Conservation (phyloP, 352 stramenopile genomes). For the Phytopythium oedochilum region DNA sequence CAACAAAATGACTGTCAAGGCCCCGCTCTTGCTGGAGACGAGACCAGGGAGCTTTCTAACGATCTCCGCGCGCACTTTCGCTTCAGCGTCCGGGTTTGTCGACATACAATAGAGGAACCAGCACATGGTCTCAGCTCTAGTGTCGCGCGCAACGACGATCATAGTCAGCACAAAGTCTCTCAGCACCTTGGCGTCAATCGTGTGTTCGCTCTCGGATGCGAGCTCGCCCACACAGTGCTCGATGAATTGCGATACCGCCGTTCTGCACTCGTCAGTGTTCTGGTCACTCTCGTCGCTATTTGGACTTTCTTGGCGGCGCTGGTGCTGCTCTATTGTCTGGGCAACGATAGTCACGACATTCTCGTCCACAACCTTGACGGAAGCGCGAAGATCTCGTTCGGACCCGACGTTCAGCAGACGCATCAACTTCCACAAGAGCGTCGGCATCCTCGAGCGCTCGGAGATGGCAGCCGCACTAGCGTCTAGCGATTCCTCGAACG, state of each 20-base stretch:
- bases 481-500: slow-evolving; percentile 31
- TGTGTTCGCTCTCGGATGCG: slow-evolving; percentile 3
- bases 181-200: slow-evolving; percentile 1
- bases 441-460: slow-evolving; percentile 29
- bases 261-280: not conserved
- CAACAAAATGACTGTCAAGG: not conserved
- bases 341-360: slow-evolving; percentile 31
- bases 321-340: slow-evolving; percentile 26
- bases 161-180: slow-evolving; percentile 64
- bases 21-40: not conserved
- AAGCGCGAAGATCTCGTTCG: slow-evolving; percentile 24
- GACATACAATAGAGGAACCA: slow-evolving; percentile 51
- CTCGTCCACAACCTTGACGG: slow-evolving; percentile 32
- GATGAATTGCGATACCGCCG: slow-evolving; percentile 8
- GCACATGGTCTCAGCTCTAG: slow-evolving; percentile 47
- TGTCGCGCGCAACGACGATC: slow-evolving; percentile 66
- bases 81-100: slow-evolving; percentile 25
- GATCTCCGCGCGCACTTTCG: slow-evolving; percentile 23
- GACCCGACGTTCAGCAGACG: slow-evolving; percentile 36
- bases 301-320: not conserved
- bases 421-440: slow-evolving; percentile 35
- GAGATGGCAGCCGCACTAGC: slow-evolving; percentile 16
- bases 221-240: slow-evolving; percentile 6
- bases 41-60: slow-evolving; percentile 10
- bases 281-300: not conserved